Evolutionary conservation across 148 eudicot species (phyloP).

Genomic region (Drosera capensis): DNA sequence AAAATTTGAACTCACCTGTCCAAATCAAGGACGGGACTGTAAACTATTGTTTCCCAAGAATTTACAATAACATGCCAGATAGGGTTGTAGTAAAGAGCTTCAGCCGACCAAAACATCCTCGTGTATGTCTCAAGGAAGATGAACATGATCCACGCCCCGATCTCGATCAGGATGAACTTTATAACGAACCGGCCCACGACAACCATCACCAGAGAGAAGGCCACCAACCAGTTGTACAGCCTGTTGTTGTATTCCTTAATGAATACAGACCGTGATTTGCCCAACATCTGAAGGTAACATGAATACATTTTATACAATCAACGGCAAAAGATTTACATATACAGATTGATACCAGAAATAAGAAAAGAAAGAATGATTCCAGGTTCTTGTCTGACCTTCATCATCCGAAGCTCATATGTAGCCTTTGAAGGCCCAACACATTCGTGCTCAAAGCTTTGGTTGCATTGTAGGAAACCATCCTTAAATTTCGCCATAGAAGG

Average conservation of each 20-base stretch:
- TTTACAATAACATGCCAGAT: constrained; percentile 77
- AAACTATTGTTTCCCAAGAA: constrained; percentile 86
- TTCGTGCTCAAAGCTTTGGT: constrained; percentile 56
- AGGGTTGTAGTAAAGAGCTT: constrained; percentile 93
- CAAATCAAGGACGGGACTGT: constrained; percentile 81
- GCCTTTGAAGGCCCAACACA: constrained; percentile 94
- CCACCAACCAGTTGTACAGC: constrained; percentile 95
- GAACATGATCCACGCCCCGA: constrained; percentile 93
- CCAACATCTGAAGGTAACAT: constrained; percentile 69
- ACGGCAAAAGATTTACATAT: too few species aligned
- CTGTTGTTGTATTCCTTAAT: constrained; percentile 94
- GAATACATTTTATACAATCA: background rate
- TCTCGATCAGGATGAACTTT: constrained; percentile 73
- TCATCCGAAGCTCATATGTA: constrained; percentile 70
- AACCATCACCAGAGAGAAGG: constrained; percentile 86
- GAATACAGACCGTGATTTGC: constrained; percentile 62
- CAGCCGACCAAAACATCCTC: constrained; percentile 97
- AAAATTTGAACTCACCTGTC: constrained; percentile 51
- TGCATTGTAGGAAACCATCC: constrained; percentile 84
- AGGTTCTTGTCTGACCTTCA: constrained; percentile 34
- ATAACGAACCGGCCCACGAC: constrained; percentile 74
- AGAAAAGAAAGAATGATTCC: background rate
- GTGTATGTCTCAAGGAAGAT: constrained; percentile 95
- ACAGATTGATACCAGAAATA: too few species aligned
- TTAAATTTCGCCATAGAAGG: constrained; percentile 97